These are phyloP conservation scores for Fusarium sp. DNA, from an alignment of 2,329 filamentous ascomycete genomes.

Conservation along the genomic window DNA sequence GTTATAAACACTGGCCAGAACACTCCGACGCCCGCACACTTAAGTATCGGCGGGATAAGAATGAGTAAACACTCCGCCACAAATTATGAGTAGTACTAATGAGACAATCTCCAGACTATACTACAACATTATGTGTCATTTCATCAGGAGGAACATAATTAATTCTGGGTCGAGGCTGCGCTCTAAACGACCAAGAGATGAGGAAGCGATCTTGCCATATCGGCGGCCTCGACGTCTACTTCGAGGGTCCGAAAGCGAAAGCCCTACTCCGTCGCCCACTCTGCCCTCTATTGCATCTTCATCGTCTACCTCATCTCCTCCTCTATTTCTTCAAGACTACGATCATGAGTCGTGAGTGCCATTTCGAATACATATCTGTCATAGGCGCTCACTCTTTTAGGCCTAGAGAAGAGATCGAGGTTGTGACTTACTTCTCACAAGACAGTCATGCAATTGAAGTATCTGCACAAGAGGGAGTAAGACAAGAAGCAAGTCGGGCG, in stretches of 20 bases:
- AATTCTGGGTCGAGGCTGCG: background rate
- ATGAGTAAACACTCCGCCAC: background rate
- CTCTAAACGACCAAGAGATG: background rate
- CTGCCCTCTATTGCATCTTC: background rate
- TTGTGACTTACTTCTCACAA: background rate
- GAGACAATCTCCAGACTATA: background rate
- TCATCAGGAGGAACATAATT: background rate
- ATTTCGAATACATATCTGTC: accelerated
- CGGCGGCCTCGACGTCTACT: background rate
- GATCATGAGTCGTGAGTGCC: background rate
- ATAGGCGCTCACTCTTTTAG: background rate
- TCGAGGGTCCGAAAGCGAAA: background rate
- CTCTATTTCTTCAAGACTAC: accelerated
- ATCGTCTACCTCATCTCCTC: accelerated
- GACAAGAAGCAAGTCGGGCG: accelerated
- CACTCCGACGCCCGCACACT: background rate
- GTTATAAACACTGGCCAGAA: background rate
- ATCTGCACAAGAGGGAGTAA: accelerated
- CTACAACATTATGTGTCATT: background rate
- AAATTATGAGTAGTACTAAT: accelerated
- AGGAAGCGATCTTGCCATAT: background rate
- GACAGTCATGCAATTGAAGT: background rate
- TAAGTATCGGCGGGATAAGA: background rate
- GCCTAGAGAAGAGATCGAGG: background rate
- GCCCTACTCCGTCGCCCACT: background rate